Conservation (phyloP, 495 filamentous ascomycete genomes). For the Aspergillus kassunensis region DNA sequence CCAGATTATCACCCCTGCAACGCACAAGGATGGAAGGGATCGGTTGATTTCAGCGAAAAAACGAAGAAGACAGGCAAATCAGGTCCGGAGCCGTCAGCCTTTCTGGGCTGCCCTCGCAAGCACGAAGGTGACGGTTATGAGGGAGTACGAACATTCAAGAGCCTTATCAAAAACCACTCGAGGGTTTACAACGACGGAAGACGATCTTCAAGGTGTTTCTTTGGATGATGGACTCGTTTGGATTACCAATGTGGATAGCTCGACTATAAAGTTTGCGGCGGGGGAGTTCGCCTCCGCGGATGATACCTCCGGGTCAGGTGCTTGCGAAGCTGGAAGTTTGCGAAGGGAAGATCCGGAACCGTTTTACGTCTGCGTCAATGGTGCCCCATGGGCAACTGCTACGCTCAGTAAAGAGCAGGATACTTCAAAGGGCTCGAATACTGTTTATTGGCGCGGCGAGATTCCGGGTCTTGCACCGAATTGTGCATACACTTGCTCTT, state of each 20-base stretch:
- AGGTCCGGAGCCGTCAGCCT: slow-evolving; percentile 84
- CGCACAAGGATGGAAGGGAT: slow-evolving; percentile 49
- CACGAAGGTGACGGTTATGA: slow-evolving; percentile 89
- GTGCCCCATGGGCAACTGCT: slow-evolving; percentile 82
- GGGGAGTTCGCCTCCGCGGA: slow-evolving; percentile 57
- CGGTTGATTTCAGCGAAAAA: slow-evolving; percentile 66
- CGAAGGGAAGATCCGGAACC: slow-evolving; percentile 59
- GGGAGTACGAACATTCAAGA: slow-evolving; percentile 86
- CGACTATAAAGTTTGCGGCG: slow-evolving; percentile 77
- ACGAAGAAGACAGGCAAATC: slow-evolving; percentile 81
- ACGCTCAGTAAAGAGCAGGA: slow-evolving; percentile 56
- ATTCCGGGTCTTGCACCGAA: slow-evolving; percentile 84
- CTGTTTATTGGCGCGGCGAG: slow-evolving; percentile 67
- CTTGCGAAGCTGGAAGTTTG: slow-evolving; percentile 30
- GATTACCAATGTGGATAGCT: slow-evolving; percentile 79
- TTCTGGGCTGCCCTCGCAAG: slow-evolving; percentile 93
- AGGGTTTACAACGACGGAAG: slow-evolving; percentile 66
- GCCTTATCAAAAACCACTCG: slow-evolving; percentile 68
- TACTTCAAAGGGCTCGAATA: slow-evolving; percentile 48
- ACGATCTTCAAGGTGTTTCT: slow-evolving; percentile 75
- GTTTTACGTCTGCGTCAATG: slow-evolving; percentile 85
- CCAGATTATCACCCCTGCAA: slow-evolving; percentile 44
- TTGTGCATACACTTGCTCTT: slow-evolving; percentile 82
- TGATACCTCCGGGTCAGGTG: slow-evolving; percentile 28
- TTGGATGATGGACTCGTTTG: slow-evolving; percentile 79